Percentiles rank a stretch among this genome's conserved stretches.
Evolutionary conservation across 768 basidiomycete species (phyloP).

Genomic region (Lactifluus piperatus): DNA sequence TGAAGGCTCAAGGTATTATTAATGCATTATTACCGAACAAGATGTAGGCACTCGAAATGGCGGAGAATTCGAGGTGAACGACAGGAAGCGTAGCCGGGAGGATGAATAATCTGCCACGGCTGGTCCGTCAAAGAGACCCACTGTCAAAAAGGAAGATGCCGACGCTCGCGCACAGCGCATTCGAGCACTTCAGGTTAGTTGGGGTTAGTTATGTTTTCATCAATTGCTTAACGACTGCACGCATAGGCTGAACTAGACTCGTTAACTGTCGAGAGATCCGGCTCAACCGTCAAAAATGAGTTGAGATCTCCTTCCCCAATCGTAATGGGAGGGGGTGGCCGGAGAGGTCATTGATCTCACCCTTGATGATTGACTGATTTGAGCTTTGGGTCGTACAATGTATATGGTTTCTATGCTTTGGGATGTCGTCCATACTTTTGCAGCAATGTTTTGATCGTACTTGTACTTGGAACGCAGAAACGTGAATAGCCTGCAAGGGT

Average conservation of each 20-base stretch:
- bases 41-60: not conserved
- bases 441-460: not conserved
- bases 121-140: not conserved
- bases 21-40: not conserved
- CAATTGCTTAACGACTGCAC: not conserved
- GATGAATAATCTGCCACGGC: not conserved
- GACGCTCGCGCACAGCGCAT: constrained; percentile 1
- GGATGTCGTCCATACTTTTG: not conserved
- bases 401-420: not conserved
- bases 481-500: constrained; percentile 45
- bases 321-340: not conserved
- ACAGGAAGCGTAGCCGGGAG: constrained; percentile 5
- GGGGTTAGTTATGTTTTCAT: not conserved
- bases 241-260: constrained; percentile 1
- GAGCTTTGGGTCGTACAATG: not conserved
- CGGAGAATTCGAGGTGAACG: not conserved
- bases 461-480: not conserved
- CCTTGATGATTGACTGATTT: constrained; percentile 3
- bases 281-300: constrained; percentile 2
- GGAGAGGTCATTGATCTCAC: constrained; percentile 11
- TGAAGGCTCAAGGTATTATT: constrained; percentile 11
- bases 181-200: constrained; percentile 1
- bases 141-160: not conserved
- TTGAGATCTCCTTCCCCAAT: constrained; percentile 1
- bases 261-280: not conserved